Conservation (phyloP, 2,329 filamentous ascomycete species). For the Falciphora oryzae region DNA sequence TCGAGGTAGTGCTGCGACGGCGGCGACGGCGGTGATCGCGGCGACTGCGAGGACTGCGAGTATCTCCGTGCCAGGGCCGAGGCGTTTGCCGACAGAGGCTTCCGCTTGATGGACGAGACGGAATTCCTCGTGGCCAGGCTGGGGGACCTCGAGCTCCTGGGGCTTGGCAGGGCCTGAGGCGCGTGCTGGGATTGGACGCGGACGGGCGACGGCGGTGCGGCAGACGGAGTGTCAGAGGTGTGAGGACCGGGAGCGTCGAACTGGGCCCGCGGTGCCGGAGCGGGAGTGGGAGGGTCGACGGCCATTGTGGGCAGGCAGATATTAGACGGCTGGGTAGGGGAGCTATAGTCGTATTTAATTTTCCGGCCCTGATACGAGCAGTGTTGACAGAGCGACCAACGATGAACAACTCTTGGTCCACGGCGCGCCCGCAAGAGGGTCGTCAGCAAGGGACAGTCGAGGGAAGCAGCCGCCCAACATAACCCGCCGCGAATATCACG, state of each 20-base stretch:
- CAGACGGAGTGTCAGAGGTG: slow-evolving; percentile 7
- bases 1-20: slow-evolving; percentile 30
- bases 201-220: background rate
- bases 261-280: background rate
- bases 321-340: background rate
- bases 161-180: slow-evolving; percentile 17
- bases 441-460: background rate
- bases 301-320: background rate
- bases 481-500: background rate
- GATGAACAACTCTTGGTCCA: background rate
- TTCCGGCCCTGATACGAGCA: background rate
- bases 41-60: slow-evolving; percentile 23
- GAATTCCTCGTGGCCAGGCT: slow-evolving; percentile 23
- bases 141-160: slow-evolving; percentile 24
- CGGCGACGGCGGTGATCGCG: slow-evolving; percentile 1
- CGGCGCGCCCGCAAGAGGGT: background rate
- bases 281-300: background rate
- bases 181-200: background rate
- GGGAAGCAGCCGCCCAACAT: background rate
- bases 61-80: slow-evolving; percentile 45
- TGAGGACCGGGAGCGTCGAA: slow-evolving; percentile 4
- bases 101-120: slow-evolving; percentile 44
- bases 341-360: background rate
- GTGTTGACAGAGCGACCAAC: background rate
- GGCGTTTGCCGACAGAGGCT: slow-evolving; percentile 53